phyloP scores from a whole-genome alignment of 495 filamentous ascomycete genomes.

The Trichoderma virens region DNA sequence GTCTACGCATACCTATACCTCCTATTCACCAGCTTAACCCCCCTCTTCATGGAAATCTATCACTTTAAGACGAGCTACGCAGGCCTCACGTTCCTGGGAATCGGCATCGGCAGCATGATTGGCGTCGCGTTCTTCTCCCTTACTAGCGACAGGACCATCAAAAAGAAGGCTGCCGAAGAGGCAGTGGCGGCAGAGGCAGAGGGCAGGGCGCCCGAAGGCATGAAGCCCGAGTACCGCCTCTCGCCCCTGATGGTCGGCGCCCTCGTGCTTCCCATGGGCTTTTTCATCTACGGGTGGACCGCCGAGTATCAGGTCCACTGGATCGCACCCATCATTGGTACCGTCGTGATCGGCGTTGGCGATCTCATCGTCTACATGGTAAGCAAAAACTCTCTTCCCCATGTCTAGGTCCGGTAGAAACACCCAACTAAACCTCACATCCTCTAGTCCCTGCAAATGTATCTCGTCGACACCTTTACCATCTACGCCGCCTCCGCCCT shows the following conservation, averaged over 20 bases:
- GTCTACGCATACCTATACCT: constrained; percentile 71
- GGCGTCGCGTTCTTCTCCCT: constrained; percentile 26
- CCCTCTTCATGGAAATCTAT: constrained; percentile 49
- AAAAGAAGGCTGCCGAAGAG: constrained; percentile 22
- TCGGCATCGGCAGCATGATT: constrained; percentile 30
- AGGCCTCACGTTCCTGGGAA: constrained; percentile 32
- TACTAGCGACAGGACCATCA: constrained; percentile 26
- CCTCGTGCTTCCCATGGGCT: constrained; percentile 36
- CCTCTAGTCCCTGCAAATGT: constrained; percentile 26
- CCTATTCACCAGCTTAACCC: constrained; percentile 58
- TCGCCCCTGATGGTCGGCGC: constrained; percentile 42
- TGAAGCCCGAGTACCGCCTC: constrained; percentile 44
- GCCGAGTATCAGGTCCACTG: constrained; percentile 27
- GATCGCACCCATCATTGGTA: constrained; percentile 44
- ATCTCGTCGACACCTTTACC: constrained; percentile 49
- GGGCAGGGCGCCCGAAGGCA: constrained; percentile 16
- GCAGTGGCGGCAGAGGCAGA: constrained; percentile 20
- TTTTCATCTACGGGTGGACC: constrained; percentile 46
- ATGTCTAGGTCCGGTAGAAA: constrained; percentile 22
- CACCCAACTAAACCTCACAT: constrained; percentile 12
- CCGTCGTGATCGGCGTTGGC: constrained; percentile 34
- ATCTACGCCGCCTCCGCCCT: constrained; percentile 55
- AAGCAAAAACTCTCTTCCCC: constrained; percentile 40
- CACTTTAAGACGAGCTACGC: constrained; percentile 26
- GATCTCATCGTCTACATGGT: constrained; percentile 39